Base-by-base conservation (phyloP, 2,329 filamentous ascomycete genomes). In the Hypomyces rosellus region DNA sequence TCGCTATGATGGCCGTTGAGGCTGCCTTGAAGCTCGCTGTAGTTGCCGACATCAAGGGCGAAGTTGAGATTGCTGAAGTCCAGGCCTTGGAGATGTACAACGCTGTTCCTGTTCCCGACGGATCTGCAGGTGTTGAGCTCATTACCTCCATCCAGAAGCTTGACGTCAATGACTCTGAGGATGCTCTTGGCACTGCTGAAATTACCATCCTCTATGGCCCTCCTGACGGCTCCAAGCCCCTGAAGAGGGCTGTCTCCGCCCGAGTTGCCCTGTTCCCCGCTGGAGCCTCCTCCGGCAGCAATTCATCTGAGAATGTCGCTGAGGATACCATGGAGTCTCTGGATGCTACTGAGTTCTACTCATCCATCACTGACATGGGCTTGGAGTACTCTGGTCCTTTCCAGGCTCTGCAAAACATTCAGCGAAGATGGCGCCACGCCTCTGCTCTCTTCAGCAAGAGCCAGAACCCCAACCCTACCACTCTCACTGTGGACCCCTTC, bases 1-100 rank as follows among this genome's bases (percentile, higher is more conserved):
- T 70, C 45, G 34, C 70, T 0, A 57, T 60, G 3, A 70, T 72
- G 63, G 68, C 63, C 1, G 54, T 70, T 1, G 69, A 72, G 34
- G 43, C 59, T 4, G 54, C 52, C 1, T 50, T 52, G 1, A 49
- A 55, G 14, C 45, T 59, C 5, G 51, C 44, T 5, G 25, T 34
- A 1, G n/a, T 20, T 15, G 2, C 39, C 20, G 6, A 25, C 18
- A 46, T 38, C 16, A 40, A 30, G 39, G 38, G 15, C n/a, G 12
- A 5, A 18, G 15, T 40, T 13, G 38, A 18, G 38, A 20, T 40
- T 20, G 38, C 20, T n/a, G 38, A 40, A 15, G 6, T 40, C 14
- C 38, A 18, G 20, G 12, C 38, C 5, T 16, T 14, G 38, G 38
- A 40, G 4, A 7, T 20, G 5, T 16, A 18, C 38, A 11, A 40